A percentile compares a stretch with the other conserved stretches of the same genome.
These are phyloP conservation scores for Passalora sequoiae DNA, from an alignment of 2,329 filamentous ascomycete species.

Conservation along the genomic window DNA sequence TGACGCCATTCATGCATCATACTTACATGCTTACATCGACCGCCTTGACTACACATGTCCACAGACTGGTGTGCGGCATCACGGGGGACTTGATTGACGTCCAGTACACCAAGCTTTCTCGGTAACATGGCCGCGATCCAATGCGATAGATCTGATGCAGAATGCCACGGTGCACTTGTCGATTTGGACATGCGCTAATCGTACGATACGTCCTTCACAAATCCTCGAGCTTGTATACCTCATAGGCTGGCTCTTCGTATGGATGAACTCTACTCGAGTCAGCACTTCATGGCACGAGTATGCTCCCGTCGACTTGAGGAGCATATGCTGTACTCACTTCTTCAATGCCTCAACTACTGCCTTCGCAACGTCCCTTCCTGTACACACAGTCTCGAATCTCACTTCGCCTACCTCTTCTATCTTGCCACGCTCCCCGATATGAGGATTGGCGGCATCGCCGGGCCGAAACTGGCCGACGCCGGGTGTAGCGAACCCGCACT, in stretches of 20 bases:
- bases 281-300: no score
- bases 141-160: no score
- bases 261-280: constrained; percentile 37
- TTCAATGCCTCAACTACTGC: constrained; percentile 61
- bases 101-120: no score
- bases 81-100: no score
- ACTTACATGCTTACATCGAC: no score
- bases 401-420: constrained; percentile 58
- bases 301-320: background rate
- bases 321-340: constrained; percentile 44
- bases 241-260: constrained; percentile 44
- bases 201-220: no score
- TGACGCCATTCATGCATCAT: no score
- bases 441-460: constrained; percentile 55
- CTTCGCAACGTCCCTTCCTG: constrained; percentile 53
- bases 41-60: no score
- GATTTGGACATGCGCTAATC: no score
- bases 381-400: constrained; percentile 58
- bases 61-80: no score
- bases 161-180: no score
- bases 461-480: constrained; percentile 65
- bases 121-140: no score
- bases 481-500: constrained; percentile 38
- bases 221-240: constrained; percentile 44
- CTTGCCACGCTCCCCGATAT: constrained; percentile 54